Conservation (phyloP, 1,284 basidiomycete genomes). For the Bondarzewia mesenterica region DNA sequence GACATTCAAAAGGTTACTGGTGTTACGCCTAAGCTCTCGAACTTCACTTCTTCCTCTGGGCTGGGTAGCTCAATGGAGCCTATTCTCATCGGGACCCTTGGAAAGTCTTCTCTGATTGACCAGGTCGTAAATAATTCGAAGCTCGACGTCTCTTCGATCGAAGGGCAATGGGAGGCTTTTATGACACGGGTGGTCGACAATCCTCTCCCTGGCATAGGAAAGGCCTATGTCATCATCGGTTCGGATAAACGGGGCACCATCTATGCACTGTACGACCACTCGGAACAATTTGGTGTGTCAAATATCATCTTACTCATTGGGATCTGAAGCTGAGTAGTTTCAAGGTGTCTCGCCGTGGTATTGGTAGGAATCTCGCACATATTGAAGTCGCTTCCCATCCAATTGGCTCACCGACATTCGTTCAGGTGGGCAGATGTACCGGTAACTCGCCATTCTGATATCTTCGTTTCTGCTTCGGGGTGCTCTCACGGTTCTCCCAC, state of each 20-base stretch:
- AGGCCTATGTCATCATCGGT: conserved; percentile 60
- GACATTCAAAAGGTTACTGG: conserved; percentile 59
- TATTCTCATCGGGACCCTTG: conserved; percentile 61
- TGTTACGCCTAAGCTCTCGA: conserved; percentile 37
- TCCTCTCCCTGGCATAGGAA: conserved; percentile 48
- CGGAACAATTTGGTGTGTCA: conserved; percentile 58
- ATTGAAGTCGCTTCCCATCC: background rate
- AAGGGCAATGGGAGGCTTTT: conserved; percentile 62
- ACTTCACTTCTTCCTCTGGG: conserved; percentile 27
- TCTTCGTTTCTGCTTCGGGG: conserved; percentile 41
- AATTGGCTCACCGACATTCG: background rate
- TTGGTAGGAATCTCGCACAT: conserved; percentile 33
- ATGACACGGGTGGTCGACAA: conserved; percentile 42
- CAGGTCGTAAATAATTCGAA: conserved; percentile 43
- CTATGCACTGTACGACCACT: conserved; percentile 61
- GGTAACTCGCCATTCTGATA: conserved; percentile 35
- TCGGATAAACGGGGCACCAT: conserved; percentile 63
- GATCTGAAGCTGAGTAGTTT: background rate
- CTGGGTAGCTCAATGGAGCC: conserved; percentile 20
- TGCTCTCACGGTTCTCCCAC: conserved; percentile 61
- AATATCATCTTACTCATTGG: background rate
- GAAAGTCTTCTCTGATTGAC: conserved; percentile 50
- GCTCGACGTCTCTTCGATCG: conserved; percentile 46
- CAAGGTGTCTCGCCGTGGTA: conserved; percentile 59
- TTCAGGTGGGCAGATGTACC: conserved; percentile 66